phyloP scores from a whole-genome alignment of 2,329 filamentous ascomycete species.

The Xylaria digitata region DNA sequence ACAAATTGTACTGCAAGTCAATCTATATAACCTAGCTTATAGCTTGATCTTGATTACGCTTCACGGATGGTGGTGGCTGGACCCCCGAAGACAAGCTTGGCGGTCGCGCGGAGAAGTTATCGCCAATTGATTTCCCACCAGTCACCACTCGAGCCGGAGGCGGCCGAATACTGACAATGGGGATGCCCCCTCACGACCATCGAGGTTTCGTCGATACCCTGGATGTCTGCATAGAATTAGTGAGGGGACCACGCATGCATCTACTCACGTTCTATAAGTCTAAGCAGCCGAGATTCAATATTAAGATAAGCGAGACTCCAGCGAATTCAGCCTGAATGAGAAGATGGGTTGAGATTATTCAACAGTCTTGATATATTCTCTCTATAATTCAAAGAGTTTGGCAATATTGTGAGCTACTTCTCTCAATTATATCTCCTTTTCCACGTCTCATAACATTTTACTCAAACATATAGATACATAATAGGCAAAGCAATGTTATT shows the following conservation, averaged over 20 bases:
- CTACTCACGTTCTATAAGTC: background rate
- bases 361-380: background rate
- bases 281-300: background rate
- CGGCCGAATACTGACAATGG: background rate
- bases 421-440: background rate
- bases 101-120: constrained; percentile 27
- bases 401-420: background rate
- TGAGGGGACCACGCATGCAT: constrained; percentile 3
- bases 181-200: background rate
- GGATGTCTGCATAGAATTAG: background rate
- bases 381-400: background rate
- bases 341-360: background rate
- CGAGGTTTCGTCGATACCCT: background rate
- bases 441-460: too few relatives aligned
- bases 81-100: constrained; percentile 13
- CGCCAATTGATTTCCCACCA: constrained; percentile 35
- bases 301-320: background rate
- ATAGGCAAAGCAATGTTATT: background rate
- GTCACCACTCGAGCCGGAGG: constrained; percentile 6
- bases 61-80: background rate
- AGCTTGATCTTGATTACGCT: background rate
- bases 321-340: constrained; percentile 12
- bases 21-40: background rate
- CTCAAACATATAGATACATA: too few relatives aligned
- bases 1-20: background rate